Percentiles rank a stretch among this genome's conserved stretches.
Conservation (phyloP, 306 rosid species). For the Fagus sylvatica region DNA sequence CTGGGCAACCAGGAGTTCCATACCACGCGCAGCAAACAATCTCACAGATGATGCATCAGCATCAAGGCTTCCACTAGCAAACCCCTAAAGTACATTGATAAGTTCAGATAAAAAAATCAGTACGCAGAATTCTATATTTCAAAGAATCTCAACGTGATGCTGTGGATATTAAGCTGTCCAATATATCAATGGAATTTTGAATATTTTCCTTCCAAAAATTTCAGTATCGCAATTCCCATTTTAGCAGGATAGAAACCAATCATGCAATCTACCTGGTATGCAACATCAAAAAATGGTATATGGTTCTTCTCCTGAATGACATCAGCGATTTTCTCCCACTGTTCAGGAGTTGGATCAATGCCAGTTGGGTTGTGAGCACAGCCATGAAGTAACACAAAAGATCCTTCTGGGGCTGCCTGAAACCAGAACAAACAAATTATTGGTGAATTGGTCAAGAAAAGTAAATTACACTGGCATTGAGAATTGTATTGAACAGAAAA, state of each 20-base stretch:
- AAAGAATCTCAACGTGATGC: conserved; percentile 7
- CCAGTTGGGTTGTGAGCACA: conserved; percentile 99
- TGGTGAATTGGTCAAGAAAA: not conserved
- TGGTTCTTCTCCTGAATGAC: conserved; percentile 79
- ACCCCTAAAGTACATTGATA: conserved; percentile 58
- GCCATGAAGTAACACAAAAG: conserved; percentile 94
- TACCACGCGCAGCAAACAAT: conserved; percentile 81
- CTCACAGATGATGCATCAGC: conserved; percentile 87
- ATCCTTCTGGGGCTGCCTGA: conserved; percentile 93
- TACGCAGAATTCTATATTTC: not conserved
- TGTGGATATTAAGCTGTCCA: not conserved
- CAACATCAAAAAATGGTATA: conserved; percentile 95
- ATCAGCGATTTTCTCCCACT: conserved; percentile 95
- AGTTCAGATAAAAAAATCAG: conserved; percentile 9
- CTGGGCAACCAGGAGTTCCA: conserved; percentile 94
- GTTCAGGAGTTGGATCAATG: conserved; percentile 89
- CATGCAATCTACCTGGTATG: conserved; percentile 71
- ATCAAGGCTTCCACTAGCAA: conserved; percentile 99
- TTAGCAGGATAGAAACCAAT: not conserved
- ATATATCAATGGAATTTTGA: not conserved
- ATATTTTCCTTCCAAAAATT: not conserved
- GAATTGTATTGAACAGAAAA: not conserved
- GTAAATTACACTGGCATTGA: not conserved
- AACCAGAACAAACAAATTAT: conserved; percentile 11
- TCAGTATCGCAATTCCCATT: not conserved